Conservation (phyloP, 768 basidiomycete species). For the Postia placenta region DNA sequence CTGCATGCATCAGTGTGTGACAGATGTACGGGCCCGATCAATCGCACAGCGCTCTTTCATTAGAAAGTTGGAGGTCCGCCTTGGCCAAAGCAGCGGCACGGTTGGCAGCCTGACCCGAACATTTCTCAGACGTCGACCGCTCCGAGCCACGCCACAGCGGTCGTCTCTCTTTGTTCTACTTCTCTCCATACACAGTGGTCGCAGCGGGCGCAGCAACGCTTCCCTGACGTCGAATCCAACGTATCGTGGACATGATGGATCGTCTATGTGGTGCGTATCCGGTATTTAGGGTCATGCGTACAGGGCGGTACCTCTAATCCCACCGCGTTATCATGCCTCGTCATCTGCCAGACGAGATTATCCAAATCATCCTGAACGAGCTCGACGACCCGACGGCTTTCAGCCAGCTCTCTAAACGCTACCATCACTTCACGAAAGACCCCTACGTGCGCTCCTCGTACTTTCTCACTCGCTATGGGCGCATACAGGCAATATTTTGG, state of each 20-base stretch:
- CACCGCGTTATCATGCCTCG: conserved; percentile 1
- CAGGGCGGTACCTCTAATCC: conserved; percentile 1
- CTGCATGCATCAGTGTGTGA: neutral
- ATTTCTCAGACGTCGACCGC: neutral
- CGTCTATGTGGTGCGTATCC: conserved; percentile 57
- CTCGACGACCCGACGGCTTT: conserved; percentile 59
- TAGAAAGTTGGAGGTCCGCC: conserved; percentile 5
- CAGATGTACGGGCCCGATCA: no score
- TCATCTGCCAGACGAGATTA: conserved; percentile 47
- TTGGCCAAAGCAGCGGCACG: conserved; percentile 3
- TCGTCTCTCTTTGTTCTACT: neutral
- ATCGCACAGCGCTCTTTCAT: no score
- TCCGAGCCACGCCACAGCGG: neutral
- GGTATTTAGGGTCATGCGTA: conserved; percentile 1
- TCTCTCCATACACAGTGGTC: neutral
- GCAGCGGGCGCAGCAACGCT: neutral
- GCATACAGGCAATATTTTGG: conserved; percentile 63
- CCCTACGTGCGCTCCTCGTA: conserved; percentile 74
- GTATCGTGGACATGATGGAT: conserved; percentile 36
- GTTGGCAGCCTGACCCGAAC: neutral
- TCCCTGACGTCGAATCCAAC: neutral
- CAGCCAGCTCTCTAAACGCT: conserved; percentile 50
- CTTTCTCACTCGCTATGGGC: conserved; percentile 70
- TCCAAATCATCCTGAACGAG: conserved; percentile 70
- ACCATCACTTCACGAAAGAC: conserved; percentile 59